Conservation (phyloP, 257 asterid species). For the Perilla frutescens region DNA sequence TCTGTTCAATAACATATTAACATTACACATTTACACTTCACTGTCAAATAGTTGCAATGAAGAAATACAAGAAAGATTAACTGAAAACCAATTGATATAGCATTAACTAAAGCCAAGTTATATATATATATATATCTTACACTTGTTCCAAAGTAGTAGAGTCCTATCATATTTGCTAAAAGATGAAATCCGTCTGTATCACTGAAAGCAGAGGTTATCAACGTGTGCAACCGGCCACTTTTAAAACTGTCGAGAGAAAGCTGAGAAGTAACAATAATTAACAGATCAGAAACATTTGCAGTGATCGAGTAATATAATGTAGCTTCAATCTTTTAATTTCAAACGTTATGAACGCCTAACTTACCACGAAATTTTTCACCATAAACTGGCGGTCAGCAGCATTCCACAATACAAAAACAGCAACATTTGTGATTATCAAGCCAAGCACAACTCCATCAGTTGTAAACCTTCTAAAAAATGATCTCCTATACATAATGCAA, state of each 20-base stretch:
- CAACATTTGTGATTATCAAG: constrained; percentile 67
- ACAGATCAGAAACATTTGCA: constrained; percentile 8
- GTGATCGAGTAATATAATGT: not conserved
- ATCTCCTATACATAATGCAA: constrained; percentile 50
- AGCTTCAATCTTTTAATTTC: constrained; percentile 25
- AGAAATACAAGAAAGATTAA: constrained; percentile 5
- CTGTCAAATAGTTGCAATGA: not conserved
- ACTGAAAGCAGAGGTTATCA: constrained; percentile 88
- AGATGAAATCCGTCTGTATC: constrained; percentile 66
- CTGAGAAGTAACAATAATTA: constrained; percentile 51
- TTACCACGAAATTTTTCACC: constrained; percentile 79
- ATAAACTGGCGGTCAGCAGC: constrained; percentile 62
- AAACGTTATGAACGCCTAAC: constrained; percentile 23
- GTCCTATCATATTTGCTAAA: constrained; percentile 77
- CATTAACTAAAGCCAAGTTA: constrained; percentile 14
- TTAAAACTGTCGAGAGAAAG: constrained; percentile 76
- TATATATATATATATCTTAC: constrained; percentile 57
- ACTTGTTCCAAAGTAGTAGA: constrained; percentile 80
- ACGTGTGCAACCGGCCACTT: constrained; percentile 86
- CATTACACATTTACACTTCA: not conserved
- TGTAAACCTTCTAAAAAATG: constrained; percentile 58
- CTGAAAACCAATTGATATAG: constrained; percentile 1
- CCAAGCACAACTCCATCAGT: constrained; percentile 75
- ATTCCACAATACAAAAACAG: constrained; percentile 77
- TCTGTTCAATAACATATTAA: constrained; percentile 47